A percentile compares a stretch with the other conserved stretches of the same genome.
These are phyloP conservation scores for Nemania sp. DNA, from an alignment of 2,329 filamentous ascomycete species.

Conservation along the genomic window DNA sequence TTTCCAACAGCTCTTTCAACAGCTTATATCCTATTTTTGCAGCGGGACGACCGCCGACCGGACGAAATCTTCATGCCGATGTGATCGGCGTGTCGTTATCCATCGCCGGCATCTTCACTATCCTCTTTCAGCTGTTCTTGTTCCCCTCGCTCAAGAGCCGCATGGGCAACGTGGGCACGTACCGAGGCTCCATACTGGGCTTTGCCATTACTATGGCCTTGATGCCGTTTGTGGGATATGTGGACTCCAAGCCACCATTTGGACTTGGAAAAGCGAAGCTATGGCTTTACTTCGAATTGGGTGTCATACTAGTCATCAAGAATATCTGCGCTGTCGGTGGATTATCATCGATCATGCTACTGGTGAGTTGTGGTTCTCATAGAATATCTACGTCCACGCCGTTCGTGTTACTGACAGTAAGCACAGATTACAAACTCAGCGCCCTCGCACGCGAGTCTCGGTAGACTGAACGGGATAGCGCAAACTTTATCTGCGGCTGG, in stretches of 20 bases:
- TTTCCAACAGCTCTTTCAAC: slow-evolving; percentile 94
- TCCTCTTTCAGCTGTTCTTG: slow-evolving; percentile 84
- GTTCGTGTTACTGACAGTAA: slow-evolving; percentile 1
- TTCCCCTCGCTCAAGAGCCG: slow-evolving; percentile 78
- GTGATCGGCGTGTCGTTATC: slow-evolving; percentile 86
- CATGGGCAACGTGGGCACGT: slow-evolving; percentile 84
- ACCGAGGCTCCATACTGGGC: slow-evolving; percentile 75
- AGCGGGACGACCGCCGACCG: slow-evolving; percentile 72
- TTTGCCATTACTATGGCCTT: slow-evolving; percentile 81
- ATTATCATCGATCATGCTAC: slow-evolving; percentile 81
- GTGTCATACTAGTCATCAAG: slow-evolving; percentile 78
- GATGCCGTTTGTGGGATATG: slow-evolving; percentile 89
- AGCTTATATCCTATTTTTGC: slow-evolving; percentile 94
- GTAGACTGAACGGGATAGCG: slow-evolving; percentile 88
- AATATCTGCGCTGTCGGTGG: slow-evolving; percentile 89
- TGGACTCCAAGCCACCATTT: slow-evolving; percentile 58
- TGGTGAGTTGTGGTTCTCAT: slow-evolving; percentile 59
- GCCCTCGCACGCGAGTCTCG: slow-evolving; percentile 80
- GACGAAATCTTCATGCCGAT: slow-evolving; percentile 72
- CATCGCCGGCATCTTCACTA: slow-evolving; percentile 81
- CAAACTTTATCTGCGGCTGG: slow-evolving; percentile 92
- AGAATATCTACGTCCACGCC: background rate
- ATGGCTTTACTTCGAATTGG: slow-evolving; percentile 82
- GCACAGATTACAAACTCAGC: slow-evolving; percentile 84
- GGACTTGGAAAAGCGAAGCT: slow-evolving; percentile 64